Base-by-base conservation (phyloP, 2,329 filamentous ascomycete genomes). In the Myriosclerotinia curreyana region DNA sequence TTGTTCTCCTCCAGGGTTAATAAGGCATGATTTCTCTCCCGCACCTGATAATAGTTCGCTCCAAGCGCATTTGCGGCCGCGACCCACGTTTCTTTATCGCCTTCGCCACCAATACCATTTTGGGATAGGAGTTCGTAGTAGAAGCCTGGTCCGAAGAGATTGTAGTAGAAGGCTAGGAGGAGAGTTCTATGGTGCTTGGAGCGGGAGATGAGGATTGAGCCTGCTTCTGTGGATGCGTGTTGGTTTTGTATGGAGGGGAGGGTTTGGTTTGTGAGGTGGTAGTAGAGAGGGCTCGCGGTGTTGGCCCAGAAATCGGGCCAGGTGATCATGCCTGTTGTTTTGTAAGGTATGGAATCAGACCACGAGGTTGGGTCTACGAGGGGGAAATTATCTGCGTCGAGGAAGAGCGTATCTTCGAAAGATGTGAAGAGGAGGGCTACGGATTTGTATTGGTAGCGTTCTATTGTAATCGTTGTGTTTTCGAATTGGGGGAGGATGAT, bases 361-460 rank as follows among this genome's bases (percentile, higher is more conserved):
- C 82, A 70, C 4, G 68, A 52, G 15, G 78, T 76, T 0, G 80
- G 80, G 28, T 76, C 72, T 7, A 74, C 69, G 3, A 81, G 64
- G 1, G 80, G 77, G 46, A 82, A 79, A 49, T 76, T 75, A 58
- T 82, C 80, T 2, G 78, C 79, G 63, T 82, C 80, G 20, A 82
- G 71, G 68, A 80, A 82, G 6, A 82, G 73, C 12, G 82, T 75
- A 34, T 80, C 74, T 65, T 80, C 77, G 62, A 82, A 83, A 0
- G 78, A 79, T 9, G 79, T 81, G 68, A 82, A 80, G 7, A 82
- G 72, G 69, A 82, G 77, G 1, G 79, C 77, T 42, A 82, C 77
- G 1, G 75, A 73, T 67, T 82, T 82, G 69, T 79, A 76, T 66
- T 82, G 80, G 69, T 79, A 82, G 46, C 77, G 75, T 20, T 73